Base-by-base conservation (phyloP, 2,329 filamentous ascomycete genomes). In the Aureobasidium zeae region DNA sequence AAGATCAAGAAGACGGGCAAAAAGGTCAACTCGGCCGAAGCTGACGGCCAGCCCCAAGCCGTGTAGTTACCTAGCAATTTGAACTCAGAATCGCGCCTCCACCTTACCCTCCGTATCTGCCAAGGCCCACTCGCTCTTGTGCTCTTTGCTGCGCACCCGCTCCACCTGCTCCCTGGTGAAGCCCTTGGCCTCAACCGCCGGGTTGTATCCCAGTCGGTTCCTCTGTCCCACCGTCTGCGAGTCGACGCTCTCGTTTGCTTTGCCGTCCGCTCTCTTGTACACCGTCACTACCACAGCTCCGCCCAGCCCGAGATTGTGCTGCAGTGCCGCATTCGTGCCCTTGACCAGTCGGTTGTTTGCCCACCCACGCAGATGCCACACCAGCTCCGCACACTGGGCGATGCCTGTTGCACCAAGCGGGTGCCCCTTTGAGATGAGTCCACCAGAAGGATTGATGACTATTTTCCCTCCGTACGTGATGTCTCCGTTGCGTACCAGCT, bases 1-100 rank as follows among this genome's bases (percentile, higher is more conserved):
- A 93, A 85, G 63, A 94, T 95, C 64, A 80, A 83, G 74, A 94
- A 94, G 79, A 94, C 88, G 10, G 88, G 88, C 58, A 95, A 95
- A 77, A 83, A 82, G 59, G 80, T 95, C 61, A 93, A 83, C 66
- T 79, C 73, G 20, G 83, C 74, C 53, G 76, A 79, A 69, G 81
- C 74, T 17, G 82, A 88, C 59, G 83, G 83, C 44, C 71, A 74
- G 48, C 31, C 54, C 7, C 59, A 62, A 48, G 32, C 53, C 13
- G 56, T 60, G 20, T 55, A 49, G n/a, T n/a, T n/a, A n/a, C n/a
- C n/a, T n/a, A 44, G 13, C 38, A 43, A 22, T 22, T 37, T 25
- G 28, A 24, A 16, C 24, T 51, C 64, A 78, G 59, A 86, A 83
- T 54, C 82, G 72, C 33, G 80, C 69, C 62, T 82, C 69, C n/a